Conservation (phyloP, 1,139 yeast species). For the Lodderomyces margitis region DNA sequence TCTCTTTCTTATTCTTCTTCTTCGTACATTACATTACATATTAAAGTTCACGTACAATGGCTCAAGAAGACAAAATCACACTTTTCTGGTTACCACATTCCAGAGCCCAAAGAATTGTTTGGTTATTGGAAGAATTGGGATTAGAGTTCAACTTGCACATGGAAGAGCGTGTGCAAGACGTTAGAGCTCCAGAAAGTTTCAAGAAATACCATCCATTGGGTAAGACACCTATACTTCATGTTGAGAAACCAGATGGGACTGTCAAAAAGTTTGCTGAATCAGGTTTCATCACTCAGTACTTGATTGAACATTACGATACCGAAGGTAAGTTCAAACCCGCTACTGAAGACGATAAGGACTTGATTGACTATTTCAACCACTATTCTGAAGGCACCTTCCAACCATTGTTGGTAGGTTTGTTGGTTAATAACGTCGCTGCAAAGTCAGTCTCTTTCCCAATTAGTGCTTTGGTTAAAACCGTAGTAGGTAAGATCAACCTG, state of each 20-base stretch:
- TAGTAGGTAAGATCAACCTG: conserved; percentile 26
- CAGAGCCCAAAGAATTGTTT: conserved; percentile 38
- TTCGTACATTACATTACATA: not conserved
- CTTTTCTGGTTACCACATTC: conserved; percentile 32
- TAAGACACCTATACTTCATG: conserved; percentile 41
- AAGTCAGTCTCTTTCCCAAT: conserved; percentile 31
- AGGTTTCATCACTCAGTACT: conserved; percentile 35
- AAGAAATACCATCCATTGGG: conserved; percentile 39
- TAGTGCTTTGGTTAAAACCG: conserved; percentile 22
- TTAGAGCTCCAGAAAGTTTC: conserved; percentile 38
- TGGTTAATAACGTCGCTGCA: conserved; percentile 28
- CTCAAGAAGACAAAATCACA: conserved; percentile 4
- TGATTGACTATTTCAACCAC: conserved; percentile 36
- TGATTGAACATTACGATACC: conserved; percentile 31
- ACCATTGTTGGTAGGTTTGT: conserved; percentile 30
- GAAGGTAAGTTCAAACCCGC: conserved; percentile 25
- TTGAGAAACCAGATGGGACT: conserved; percentile 17
- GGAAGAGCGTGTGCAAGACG: not conserved
- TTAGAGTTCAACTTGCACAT: not conserved
- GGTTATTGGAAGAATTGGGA: conserved; percentile 39
- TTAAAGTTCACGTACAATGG: not conserved
- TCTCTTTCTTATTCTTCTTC: not conserved
- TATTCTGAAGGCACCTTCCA: conserved; percentile 43
- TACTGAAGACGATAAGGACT: conserved; percentile 24
- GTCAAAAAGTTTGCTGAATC: conserved; percentile 32